Percentiles rank a stretch among this genome's conserved stretches.
Conservation (phyloP, 208 protist genomes). For the Porcisia hertigi region DNA sequence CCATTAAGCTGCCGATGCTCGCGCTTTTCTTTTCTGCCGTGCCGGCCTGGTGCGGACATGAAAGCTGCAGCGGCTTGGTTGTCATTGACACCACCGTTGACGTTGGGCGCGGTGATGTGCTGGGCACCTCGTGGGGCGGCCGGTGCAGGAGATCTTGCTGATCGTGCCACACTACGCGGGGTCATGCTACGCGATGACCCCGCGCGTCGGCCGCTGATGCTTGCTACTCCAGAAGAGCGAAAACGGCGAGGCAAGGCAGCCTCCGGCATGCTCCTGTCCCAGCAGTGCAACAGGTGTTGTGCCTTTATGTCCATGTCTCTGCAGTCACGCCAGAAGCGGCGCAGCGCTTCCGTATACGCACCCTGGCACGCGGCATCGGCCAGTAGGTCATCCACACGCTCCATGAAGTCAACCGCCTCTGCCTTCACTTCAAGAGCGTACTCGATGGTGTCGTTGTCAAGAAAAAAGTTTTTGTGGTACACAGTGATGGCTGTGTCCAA, state of each 20-base stretch:
- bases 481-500: constrained; percentile 39
- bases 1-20: constrained; percentile 24
- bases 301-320: constrained; percentile 46
- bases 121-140: neutral
- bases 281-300: constrained; percentile 35
- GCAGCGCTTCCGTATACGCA: constrained; percentile 48
- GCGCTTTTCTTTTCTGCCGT: neutral
- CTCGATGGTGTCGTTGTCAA: constrained; percentile 40
- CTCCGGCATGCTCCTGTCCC: constrained; percentile 26
- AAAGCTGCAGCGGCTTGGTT: neutral
- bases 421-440: constrained; percentile 51
- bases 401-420: constrained; percentile 54
- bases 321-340: constrained; percentile 60
- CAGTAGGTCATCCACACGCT: constrained; percentile 50
- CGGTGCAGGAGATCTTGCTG: neutral
- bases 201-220: constrained; percentile 10
- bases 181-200: constrained; percentile 16
- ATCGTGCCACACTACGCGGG: constrained; percentile 2
- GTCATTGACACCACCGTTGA: neutral
- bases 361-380: constrained; percentile 29
- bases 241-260: constrained; percentile 14
- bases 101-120: neutral
- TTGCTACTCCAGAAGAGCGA: constrained; percentile 4
- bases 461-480: constrained; percentile 51
- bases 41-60: neutral